Evolutionary conservation across 176 grass and related monocot genomes (phyloP), one percentile per base, ranked within the genome.

Genomic region (Oryza longistaminata): DNA sequence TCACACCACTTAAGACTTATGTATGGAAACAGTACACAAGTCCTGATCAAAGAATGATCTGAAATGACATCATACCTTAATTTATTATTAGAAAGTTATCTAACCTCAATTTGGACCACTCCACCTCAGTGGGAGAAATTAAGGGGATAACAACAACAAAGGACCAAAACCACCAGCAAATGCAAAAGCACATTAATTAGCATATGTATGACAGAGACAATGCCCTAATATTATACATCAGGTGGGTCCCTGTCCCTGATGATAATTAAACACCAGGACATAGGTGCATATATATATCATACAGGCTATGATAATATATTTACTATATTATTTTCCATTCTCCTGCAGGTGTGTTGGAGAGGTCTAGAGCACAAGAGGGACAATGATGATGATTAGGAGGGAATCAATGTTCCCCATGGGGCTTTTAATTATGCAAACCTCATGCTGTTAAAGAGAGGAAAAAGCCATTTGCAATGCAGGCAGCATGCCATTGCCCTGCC

Each of bases 351-450:
- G 53, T 74, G 71, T 81, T 78, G 67, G 78, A 88, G 66, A 69
- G 79, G 78, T 83, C 64, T 90, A 75, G 66, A 55, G 76, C 55
- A 71, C 5, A 82, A 64, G 58, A 90, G 83, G 71, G 81, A 87
- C 90, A 87, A 13, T 60, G 84, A 87, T 78, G 85, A 97, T 94
- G 88, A 87, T 92, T 92, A 89, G 86, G 66, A 82, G 73, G 82
- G 83, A 92, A 90, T 90, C 88, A 90, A 62, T 92, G 88, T 91
- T 64, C 62, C 85, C 55, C 81, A 52, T 52, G 66, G 53, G 71
- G 53, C 73, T 83, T 87, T 90, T 76, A 82, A 85, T 90, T 91
- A 90, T 81, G 81, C 27, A 83, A 73, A 61, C 67, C 77, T 80
- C 87, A 89, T 89, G 92, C 86, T 52, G 74, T 85, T 84, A 94